phyloP scores from a whole-genome alignment of 1,284 basidiomycete genomes.

The Violaceomyces palustris region DNA sequence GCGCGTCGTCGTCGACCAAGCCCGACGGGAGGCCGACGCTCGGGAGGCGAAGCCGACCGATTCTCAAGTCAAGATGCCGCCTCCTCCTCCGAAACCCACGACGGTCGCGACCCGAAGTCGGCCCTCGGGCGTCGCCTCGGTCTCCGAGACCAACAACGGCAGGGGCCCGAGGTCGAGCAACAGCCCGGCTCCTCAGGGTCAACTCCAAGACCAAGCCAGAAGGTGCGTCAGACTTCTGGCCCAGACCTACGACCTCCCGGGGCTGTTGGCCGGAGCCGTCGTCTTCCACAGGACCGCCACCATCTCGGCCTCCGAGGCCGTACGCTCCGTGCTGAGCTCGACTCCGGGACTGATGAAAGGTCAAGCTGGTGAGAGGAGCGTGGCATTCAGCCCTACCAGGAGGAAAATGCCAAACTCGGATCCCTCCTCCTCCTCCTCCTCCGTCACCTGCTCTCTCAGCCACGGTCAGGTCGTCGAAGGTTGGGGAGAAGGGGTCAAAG shows the following conservation, averaged over 20 bases:
- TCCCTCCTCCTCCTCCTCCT: no score
- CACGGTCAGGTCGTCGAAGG: constrained; percentile 30
- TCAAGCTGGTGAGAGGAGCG: constrained; percentile 35
- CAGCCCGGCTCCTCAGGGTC: constrained; percentile 20
- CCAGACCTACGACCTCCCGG: constrained; percentile 46
- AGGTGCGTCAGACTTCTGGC: constrained; percentile 33
- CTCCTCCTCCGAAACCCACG: no score
- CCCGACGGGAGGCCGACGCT: constrained; percentile 1
- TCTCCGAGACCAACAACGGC: not conserved
- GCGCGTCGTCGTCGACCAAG: constrained; percentile 8
- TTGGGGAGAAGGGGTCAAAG: constrained; percentile 15
- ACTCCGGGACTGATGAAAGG: constrained; percentile 47
- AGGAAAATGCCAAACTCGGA: constrained; percentile 15
- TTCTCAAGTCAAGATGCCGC: constrained; percentile 29
- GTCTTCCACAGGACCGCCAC: constrained; percentile 52
- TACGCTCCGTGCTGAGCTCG: constrained; percentile 41
- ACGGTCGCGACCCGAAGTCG: no score
- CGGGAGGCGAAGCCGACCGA: constrained; percentile 6
- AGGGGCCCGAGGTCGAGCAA: constrained; percentile 25
- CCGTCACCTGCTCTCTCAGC: constrained; percentile 12
- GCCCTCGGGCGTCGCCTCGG: not conserved
- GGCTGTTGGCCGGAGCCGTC: constrained; percentile 47
- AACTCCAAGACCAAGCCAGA: constrained; percentile 25
- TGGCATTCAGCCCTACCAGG: constrained; percentile 30
- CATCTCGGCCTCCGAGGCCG: constrained; percentile 45